Conservation (phyloP, 257 asterid species). For the Phtheirospermum japonicum region DNA sequence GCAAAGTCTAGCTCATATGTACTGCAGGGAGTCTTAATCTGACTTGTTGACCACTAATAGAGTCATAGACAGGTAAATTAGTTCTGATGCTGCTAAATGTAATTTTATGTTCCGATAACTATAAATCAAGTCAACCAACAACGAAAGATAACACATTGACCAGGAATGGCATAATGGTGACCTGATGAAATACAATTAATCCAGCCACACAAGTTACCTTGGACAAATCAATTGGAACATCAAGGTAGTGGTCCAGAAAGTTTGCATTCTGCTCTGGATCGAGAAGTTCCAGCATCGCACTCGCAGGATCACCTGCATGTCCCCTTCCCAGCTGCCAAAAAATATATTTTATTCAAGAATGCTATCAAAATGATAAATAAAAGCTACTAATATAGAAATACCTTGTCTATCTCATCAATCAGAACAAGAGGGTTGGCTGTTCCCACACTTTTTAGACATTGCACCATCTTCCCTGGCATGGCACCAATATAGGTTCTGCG, state of each 20-base stretch:
- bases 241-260: constrained; percentile 98
- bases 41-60: not conserved
- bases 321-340: constrained; percentile 93
- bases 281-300: constrained; percentile 99
- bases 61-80: not conserved
- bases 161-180: constrained; percentile 15
- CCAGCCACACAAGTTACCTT: constrained; percentile 59
- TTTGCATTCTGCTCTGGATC: constrained; percentile 99
- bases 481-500: constrained; percentile 99
- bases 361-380: constrained; percentile 12
- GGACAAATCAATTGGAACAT: constrained; percentile 93
- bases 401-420: constrained; percentile 99
- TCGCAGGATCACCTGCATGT: constrained; percentile 98
- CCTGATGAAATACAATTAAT: constrained; percentile 7
- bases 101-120: not conserved
- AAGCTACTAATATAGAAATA: constrained; percentile 27
- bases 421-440: constrained; percentile 98
- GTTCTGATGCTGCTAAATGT: constrained; percentile 1
- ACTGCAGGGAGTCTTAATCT: not conserved
- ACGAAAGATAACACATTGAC: constrained; percentile 11
- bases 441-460: constrained; percentile 91
- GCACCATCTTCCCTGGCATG: constrained; percentile 99
- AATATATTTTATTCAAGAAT: constrained; percentile 27
- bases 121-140: constrained; percentile 10
- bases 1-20: not conserved